These are phyloP conservation scores for Corylus americana DNA, from an alignment of 306 rosid species.

Conservation along the genomic window DNA sequence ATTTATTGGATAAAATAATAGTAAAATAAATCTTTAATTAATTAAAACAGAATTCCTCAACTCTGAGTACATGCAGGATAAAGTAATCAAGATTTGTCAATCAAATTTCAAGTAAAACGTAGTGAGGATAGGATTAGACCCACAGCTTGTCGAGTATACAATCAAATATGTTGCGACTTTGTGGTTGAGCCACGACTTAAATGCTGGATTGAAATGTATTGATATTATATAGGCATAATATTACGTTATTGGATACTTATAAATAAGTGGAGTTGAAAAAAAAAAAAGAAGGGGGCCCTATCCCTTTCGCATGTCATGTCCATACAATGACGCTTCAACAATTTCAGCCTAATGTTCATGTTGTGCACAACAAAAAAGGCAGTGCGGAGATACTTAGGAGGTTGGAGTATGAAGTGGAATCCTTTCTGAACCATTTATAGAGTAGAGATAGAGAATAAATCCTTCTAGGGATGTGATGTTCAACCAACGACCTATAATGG, in stretches of 20 bases:
- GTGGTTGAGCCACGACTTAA: too few species aligned
- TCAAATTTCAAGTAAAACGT: background rate
- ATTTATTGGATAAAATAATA: too few species aligned
- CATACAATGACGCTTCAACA: background rate
- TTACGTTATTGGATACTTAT: too few species aligned
- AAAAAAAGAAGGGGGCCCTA: too few species aligned
- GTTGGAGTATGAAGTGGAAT: background rate
- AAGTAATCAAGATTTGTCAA: background rate
- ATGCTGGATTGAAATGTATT: too few species aligned
- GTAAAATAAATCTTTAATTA: too few species aligned
- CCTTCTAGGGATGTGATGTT: background rate
- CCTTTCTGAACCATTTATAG: too few species aligned
- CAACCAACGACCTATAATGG: background rate
- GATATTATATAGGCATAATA: too few species aligned
- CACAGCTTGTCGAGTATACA: too few species aligned
- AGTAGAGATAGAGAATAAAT: background rate
- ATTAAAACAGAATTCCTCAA: background rate
- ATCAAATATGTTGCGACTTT: too few species aligned
- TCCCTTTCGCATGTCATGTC: background rate
- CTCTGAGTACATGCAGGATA: background rate
- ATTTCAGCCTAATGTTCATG: background rate
- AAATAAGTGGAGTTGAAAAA: too few species aligned
- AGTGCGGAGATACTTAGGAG: too few species aligned
- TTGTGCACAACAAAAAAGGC: background rate
- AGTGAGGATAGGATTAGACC: background rate